phyloP scores from a whole-genome alignment of 73 alveolate genomes.

The Halteria grandinella region DNA sequence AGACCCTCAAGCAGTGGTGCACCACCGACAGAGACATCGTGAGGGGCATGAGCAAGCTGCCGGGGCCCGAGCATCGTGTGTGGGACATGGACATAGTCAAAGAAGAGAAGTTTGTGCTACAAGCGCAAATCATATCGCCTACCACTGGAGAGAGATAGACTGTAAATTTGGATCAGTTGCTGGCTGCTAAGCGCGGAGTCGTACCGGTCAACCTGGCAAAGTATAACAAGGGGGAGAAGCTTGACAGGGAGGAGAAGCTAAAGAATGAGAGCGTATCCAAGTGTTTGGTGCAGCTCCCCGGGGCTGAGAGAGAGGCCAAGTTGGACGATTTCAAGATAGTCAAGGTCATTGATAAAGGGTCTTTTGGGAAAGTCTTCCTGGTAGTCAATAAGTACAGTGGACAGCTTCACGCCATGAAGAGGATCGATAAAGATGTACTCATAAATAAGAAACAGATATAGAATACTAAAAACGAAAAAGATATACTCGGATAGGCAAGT shows the following conservation, averaged over 20 bases:
- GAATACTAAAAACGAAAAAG: slow-evolving; percentile 79
- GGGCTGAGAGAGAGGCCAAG: neutral
- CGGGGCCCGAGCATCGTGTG: slow-evolving; percentile 13
- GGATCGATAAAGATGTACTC: slow-evolving; percentile 77
- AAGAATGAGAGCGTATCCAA: no score
- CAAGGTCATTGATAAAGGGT: slow-evolving; percentile 86
- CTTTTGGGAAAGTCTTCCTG: slow-evolving; percentile 84
- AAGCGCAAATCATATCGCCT: no score
- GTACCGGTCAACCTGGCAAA: no score
- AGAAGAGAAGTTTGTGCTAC: no score
- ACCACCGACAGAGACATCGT: slow-evolving; percentile 56
- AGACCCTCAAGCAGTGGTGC: slow-evolving; percentile 42
- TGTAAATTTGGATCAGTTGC: no score
- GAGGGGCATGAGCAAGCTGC: slow-evolving; percentile 48
- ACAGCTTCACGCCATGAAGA: slow-evolving; percentile 86
- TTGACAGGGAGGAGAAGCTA: no score
- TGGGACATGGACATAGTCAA: slow-evolving; percentile 18
- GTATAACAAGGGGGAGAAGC: no score
- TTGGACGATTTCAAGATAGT: slow-evolving; percentile 70
- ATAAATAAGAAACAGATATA: slow-evolving; percentile 75
- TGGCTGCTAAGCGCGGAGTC: no score
- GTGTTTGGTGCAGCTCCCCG: no score
- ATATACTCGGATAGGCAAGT: slow-evolving; percentile 67
- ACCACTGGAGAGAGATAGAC: no score
- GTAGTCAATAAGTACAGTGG: slow-evolving; percentile 65